A percentile compares a stretch with the other conserved stretches of the same genome.
Evolutionary conservation across 2,329 filamentous ascomycete species (phyloP).

Genomic region (Magnaporthales sp.): DNA sequence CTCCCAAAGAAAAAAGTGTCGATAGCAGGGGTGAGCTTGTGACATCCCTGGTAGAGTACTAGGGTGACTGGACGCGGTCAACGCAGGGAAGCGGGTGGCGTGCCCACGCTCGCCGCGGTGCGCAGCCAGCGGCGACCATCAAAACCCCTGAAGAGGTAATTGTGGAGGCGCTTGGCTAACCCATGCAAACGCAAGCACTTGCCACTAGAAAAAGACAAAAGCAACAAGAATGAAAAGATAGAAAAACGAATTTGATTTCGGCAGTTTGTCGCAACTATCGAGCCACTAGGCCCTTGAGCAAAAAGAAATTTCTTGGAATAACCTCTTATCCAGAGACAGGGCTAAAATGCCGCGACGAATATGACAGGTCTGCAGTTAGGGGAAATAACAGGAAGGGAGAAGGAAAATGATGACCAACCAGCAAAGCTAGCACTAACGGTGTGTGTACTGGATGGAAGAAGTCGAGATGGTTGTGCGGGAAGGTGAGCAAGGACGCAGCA

Average conservation of each 20-base stretch:
- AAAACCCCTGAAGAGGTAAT: not conserved
- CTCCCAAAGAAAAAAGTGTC: conserved; percentile 24
- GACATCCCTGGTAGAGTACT: conserved; percentile 26
- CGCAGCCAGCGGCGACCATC: not conserved
- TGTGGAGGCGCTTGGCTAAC: not conserved
- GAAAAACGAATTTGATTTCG: not conserved
- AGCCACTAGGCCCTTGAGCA: not conserved
- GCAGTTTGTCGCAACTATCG: not conserved
- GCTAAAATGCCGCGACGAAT: not conserved
- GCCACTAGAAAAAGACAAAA: not conserved
- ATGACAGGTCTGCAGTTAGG: not conserved
- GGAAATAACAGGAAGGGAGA: not conserved
- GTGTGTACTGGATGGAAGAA: not conserved
- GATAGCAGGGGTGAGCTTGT: conserved; percentile 2
- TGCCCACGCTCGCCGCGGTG: not conserved
- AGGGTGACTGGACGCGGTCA: conserved; percentile 41
- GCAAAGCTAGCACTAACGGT: not conserved
- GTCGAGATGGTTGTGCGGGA: not conserved
- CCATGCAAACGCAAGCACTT: not conserved
- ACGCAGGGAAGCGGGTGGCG: conserved; percentile 7
- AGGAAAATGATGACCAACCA: not conserved
- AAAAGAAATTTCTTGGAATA: not conserved
- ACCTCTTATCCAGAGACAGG: not conserved
- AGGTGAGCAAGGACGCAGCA: conserved; percentile 4
- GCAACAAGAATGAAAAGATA: not conserved